Base-by-base conservation (phyloP, 257 asterid genomes). In the Prunella vulgaris region DNA sequence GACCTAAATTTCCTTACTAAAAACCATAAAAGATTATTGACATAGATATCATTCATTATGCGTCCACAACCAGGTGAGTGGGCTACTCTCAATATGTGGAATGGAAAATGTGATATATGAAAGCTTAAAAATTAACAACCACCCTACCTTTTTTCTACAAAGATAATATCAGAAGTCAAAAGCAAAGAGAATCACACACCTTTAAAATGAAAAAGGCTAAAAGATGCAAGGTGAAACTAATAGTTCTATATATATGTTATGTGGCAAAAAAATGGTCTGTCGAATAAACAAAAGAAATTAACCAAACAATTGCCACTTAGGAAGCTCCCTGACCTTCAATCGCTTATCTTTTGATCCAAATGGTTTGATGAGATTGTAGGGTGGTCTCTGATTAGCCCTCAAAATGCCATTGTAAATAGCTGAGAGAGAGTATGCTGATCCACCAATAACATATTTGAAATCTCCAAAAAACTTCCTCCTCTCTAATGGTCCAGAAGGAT, bases 391-490 rank as follows among this genome's bases (percentile, higher is more conserved):
- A 77, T 92, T 92, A 72, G 87, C 91, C 87, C 98, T 86, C 74
- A 92, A 84, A 71, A 89, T 75, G 72, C 98, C 97, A 63, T 87
- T 92, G 32, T 88, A 82, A 35, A 92, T 86, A 38, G 86, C 93
- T 58, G 97, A 89, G 60, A 92, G 98, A 30, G 98, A 89, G 63
- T 84, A 89, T 24, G 89, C 80, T 71, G 89, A 82, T 75, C 96
- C 97, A 76, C 98, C 96, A 74, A 92, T 92, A 27, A 92, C 97
- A 74, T 92, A 92, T 77, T 87, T 92, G 83, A 92, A 92, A 66
- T 87, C 96, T 62, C 96, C 96, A 65, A 84, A 83, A 56, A 89
- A 77, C 69, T 77, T 88, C 61, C 89, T 86, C 70, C 97, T 84
- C 72, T 89, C 96, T 22, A 92, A 74, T 32, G 90, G 75, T 54